phyloP scores from a whole-genome alignment of 495 filamentous ascomycete genomes.

The Neurospora africana region DNA sequence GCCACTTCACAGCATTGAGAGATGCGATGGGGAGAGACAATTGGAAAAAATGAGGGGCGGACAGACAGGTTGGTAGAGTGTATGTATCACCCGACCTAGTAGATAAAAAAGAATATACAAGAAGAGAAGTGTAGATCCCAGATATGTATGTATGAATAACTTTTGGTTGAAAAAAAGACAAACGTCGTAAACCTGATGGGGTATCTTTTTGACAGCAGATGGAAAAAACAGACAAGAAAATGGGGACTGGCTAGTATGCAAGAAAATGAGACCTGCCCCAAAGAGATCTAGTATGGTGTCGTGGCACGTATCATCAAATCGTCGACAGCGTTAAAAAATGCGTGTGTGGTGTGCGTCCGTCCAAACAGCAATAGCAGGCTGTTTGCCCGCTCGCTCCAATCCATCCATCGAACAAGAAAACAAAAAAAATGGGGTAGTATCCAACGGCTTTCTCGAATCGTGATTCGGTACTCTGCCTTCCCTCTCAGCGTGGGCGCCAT shows the following conservation, averaged over 20 bases:
- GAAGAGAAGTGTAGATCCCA: not conserved
- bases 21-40: not conserved
- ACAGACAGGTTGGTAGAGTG: not conserved
- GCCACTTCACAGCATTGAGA: not conserved
- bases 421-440: not conserved
- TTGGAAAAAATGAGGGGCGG: not conserved
- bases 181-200: slow-evolving; percentile 7
- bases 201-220: slow-evolving; percentile 13
- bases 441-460: not conserved
- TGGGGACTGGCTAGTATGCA: not conserved
- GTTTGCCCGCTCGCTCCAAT: not conserved
- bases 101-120: not conserved
- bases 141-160: not conserved
- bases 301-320: not conserved
- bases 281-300: not conserved
- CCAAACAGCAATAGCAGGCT: not conserved
- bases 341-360: not conserved
- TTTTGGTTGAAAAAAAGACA: not conserved
- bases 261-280: not conserved
- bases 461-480: not conserved
- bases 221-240: not conserved
- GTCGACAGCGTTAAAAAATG: not conserved
- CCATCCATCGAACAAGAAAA: not conserved
- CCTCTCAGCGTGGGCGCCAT: not conserved
- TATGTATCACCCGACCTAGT: not conserved